These are phyloP conservation scores for Lichtheimia ramosa DNA, from an alignment of 371 early-diverging fungal genomes.

Conservation along the genomic window DNA sequence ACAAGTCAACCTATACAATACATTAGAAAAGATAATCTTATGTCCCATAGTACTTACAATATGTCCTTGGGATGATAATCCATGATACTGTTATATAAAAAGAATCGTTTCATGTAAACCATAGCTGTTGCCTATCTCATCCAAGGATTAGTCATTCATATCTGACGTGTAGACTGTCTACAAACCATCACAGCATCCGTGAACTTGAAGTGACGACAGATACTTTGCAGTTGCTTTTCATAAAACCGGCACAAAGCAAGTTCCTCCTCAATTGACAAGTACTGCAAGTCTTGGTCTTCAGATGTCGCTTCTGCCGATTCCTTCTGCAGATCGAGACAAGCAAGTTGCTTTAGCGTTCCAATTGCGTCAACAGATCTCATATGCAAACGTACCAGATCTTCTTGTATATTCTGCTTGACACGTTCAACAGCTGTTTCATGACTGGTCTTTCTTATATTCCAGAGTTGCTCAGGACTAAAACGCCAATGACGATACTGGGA, in stretches of 20 bases:
- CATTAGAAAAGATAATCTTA: neutral
- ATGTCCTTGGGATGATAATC: conserved; percentile 88
- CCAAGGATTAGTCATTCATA: neutral
- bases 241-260: conserved; percentile 48
- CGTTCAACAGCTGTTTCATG: conserved; percentile 60
- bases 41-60: conserved; percentile 46
- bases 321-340: neutral
- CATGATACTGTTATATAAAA: conserved; percentile 82
- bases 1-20: conserved; percentile 66
- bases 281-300: conserved; percentile 26
- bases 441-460: conserved; percentile 59
- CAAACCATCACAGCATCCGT: conserved; percentile 58
- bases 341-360: neutral
- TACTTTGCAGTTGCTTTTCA: conserved; percentile 38
- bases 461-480: conserved; percentile 58
- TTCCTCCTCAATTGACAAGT: conserved; percentile 56
- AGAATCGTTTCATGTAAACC: conserved; percentile 91
- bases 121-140: conserved; percentile 80
- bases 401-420: conserved; percentile 50
- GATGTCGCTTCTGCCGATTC: conserved; percentile 3
- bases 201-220: conserved; percentile 48
- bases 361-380: too few relatives aligned
- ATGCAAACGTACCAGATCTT: conserved; percentile 45
- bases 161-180: neutral
- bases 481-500: conserved; percentile 80